Percentiles rank a stretch among this genome's conserved stretches.
These are phyloP conservation scores for Rhodotorula paludigena DNA, from an alignment of 768 basidiomycete genomes.

Conservation along the genomic window DNA sequence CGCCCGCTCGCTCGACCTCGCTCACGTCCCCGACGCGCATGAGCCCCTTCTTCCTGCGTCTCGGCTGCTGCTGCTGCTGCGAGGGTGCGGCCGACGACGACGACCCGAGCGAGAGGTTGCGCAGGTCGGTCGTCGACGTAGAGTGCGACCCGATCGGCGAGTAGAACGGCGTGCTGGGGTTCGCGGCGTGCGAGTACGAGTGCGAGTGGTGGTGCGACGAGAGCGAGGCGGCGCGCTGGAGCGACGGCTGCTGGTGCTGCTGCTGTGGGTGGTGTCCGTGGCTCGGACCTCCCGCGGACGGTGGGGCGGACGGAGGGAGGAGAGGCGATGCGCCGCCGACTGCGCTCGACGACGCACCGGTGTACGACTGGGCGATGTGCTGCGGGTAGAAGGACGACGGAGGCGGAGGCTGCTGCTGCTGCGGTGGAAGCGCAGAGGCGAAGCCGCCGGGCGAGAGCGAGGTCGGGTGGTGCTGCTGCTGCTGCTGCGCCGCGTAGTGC, in stretches of 20 bases:
- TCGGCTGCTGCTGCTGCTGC: neutral
- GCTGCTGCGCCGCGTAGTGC: slow-evolving; percentile 14
- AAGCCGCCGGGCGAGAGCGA: neutral
- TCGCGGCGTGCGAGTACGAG: neutral
- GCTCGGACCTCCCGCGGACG: neutral
- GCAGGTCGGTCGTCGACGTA: neutral
- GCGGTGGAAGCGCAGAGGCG: neutral
- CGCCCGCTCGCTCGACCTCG: slow-evolving; percentile 58
- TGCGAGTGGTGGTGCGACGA: neutral
- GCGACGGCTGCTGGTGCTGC: slow-evolving; percentile 1
- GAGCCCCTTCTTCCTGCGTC: slow-evolving; percentile 54
- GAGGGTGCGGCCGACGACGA: neutral
- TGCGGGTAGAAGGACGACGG: slow-evolving; percentile 31
- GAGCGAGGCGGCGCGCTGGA: neutral
- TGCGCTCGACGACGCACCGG: neutral
- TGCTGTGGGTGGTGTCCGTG: neutral
- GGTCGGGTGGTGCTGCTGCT: no score
- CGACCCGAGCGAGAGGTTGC: neutral
- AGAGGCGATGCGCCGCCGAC: slow-evolving; percentile 1
- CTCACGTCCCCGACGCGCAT: slow-evolving; percentile 70
- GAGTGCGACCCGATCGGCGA: neutral
- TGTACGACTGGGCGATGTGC: slow-evolving; percentile 28
- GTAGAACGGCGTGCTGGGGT: neutral
- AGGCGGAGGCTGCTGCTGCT: neutral
- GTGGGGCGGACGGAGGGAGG: slow-evolving; percentile 1